These are phyloP conservation scores for Kuraishia ogatae DNA, from an alignment of 805 yeast genomes.

Conservation along the genomic window DNA sequence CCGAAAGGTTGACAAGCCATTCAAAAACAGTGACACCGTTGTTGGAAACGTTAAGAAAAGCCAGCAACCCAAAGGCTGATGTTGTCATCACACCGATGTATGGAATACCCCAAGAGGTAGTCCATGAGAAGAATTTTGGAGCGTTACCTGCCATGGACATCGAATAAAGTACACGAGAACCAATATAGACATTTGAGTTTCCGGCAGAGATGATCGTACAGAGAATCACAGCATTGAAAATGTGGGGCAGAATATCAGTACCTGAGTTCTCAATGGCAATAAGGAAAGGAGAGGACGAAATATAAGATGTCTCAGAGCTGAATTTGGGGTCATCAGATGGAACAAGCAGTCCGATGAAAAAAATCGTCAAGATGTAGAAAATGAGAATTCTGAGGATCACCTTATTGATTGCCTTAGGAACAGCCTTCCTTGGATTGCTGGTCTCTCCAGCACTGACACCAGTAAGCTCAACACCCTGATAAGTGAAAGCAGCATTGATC, in stretches of 20 bases:
- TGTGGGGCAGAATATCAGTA: slow-evolving; percentile 60
- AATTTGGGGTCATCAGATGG: slow-evolving; percentile 38
- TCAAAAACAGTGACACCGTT: slow-evolving; percentile 49
- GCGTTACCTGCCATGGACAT: slow-evolving; percentile 69
- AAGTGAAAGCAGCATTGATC: slow-evolving; percentile 43
- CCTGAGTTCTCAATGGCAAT: slow-evolving; percentile 66
- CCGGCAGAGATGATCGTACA: slow-evolving; percentile 76
- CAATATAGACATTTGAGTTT: slow-evolving; percentile 70
- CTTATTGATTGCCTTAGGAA: slow-evolving; percentile 44
- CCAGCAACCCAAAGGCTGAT: slow-evolving; percentile 49
- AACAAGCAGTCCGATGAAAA: slow-evolving; percentile 50
- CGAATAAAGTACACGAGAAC: slow-evolving; percentile 68
- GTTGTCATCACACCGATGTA: slow-evolving; percentile 43
- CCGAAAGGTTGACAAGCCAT: slow-evolving; percentile 64
- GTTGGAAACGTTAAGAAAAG: slow-evolving; percentile 59
- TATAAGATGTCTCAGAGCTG: slow-evolving; percentile 39
- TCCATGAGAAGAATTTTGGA: slow-evolving; percentile 55
- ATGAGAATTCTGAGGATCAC: slow-evolving; percentile 45
- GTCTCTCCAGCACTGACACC: slow-evolving; percentile 42
- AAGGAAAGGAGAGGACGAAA: slow-evolving; percentile 79
- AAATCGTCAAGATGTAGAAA: slow-evolving; percentile 44
- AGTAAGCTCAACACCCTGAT: slow-evolving; percentile 41
- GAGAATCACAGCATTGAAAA: slow-evolving; percentile 71
- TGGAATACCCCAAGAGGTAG: slow-evolving; percentile 69
- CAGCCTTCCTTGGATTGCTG: slow-evolving; percentile 35